Evolutionary conservation across 345 rosid species (phyloP), one percentile per base, ranked within the genome.

Genomic region (Syzygium aromaticum): DNA sequence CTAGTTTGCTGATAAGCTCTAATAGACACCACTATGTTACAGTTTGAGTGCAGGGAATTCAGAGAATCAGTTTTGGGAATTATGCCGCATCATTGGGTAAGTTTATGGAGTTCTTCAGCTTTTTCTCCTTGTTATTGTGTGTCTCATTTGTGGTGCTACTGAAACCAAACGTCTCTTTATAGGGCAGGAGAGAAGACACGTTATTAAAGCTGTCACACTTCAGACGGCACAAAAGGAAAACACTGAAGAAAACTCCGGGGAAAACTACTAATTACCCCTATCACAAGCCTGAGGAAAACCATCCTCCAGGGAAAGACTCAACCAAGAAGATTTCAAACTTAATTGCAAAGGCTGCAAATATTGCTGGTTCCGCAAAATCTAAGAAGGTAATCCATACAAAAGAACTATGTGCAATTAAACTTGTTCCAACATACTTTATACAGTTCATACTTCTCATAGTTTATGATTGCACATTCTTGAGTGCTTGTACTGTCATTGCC

Each of bases 131-230:
- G 27, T 43, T 85, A 51, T 43, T 63, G 33, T 25, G 88, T 25
- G 84, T 78, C 52, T 86, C 86, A 82, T 28, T 52, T 49, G 38
- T 38, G 85, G 64, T 82, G 49, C 49, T 86, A 84, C 23, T 87
- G 84, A 85, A 52, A 80, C 86, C n/a, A 43, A 61, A 52, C 52
- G n/a, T 88, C 89, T 89, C 38, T 93, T 87, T 89, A 88, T 92
- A 98, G 99, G 99, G 93, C 91, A 94, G 98, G 93, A 95, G 99
- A 91, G 99, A 98, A 91, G 99, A 98, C 93, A 95, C 99, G 84
- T 73, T 91, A 87, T 93, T 98, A 89, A 87, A 95, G 93, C 92
- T 96, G 90, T 90, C 95, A 83, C 97, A 98, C 90, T 98, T 96
- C 91, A 96, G 93, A 90, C 93, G 94, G 90, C 99, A 96, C 90